Evolutionary conservation across 1,139 yeast genomes (phyloP).

Genomic region (Debaryomyces subglobosus): DNA sequence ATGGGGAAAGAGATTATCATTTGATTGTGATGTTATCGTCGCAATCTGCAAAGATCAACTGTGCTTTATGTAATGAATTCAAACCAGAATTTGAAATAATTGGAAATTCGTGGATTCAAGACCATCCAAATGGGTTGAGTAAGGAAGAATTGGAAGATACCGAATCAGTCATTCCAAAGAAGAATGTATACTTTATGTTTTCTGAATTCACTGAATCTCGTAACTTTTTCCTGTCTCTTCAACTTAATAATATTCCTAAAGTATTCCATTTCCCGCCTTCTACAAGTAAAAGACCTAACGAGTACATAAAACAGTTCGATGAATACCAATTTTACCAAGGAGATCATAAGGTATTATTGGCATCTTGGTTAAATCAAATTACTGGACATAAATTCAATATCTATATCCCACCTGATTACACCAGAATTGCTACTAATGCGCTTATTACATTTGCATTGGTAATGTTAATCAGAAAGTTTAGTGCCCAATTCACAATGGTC

Average conservation of each 20-base stretch:
- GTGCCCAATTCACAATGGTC: slow-evolving; percentile 35
- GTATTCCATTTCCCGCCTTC: slow-evolving; percentile 67
- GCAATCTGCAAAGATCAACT: slow-evolving; percentile 69
- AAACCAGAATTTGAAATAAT: slow-evolving; percentile 63
- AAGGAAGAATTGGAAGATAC: slow-evolving; percentile 34
- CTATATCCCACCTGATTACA: slow-evolving; percentile 57
- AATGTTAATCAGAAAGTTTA: slow-evolving; percentile 24
- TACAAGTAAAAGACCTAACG: slow-evolving; percentile 28
- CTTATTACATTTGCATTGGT: slow-evolving; percentile 36
- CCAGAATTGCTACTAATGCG: slow-evolving; percentile 54
- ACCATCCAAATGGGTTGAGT: slow-evolving; percentile 39
- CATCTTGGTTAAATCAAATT: slow-evolving; percentile 36
- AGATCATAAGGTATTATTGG: slow-evolving; percentile 49
- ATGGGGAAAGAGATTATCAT: slow-evolving; percentile 73
- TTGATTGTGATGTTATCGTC: slow-evolving; percentile 74
- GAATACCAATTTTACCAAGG: slow-evolving; percentile 58
- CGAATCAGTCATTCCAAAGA: slow-evolving; percentile 24
- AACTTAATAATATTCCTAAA: slow-evolving; percentile 79
- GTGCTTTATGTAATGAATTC: slow-evolving; percentile 72
- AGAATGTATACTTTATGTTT: slow-evolving; percentile 64
- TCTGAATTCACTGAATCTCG: slow-evolving; percentile 69
- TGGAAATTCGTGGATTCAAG: slow-evolving; percentile 61
- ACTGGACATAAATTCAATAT: slow-evolving; percentile 51
- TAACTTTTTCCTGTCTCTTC: slow-evolving; percentile 55
- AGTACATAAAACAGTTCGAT: slow-evolving; percentile 38